Conservation (phyloP, 2,329 filamentous ascomycete genomes). For the Chaetomium globosum region DNA sequence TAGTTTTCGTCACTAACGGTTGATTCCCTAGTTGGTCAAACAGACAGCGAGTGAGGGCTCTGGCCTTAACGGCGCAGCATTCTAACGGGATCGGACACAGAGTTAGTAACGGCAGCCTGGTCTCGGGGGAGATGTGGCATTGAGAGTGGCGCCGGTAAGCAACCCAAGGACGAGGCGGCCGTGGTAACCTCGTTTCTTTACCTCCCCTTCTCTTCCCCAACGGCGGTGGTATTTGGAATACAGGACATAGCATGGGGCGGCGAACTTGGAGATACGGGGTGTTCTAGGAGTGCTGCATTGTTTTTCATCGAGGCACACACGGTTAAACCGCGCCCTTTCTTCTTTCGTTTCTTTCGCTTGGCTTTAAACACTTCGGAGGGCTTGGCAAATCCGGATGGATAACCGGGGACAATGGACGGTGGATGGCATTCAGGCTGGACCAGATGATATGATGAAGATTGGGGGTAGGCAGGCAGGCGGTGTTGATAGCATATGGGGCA, state of each 20-base stretch:
- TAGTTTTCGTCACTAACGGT: not conserved
- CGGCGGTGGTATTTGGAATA: constrained; percentile 22
- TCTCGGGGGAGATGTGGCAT: constrained; percentile 12
- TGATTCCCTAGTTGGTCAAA: constrained; percentile 40
- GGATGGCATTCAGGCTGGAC: not conserved
- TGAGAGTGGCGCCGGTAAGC: not conserved
- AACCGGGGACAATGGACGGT: not conserved
- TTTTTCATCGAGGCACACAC: constrained; percentile 6
- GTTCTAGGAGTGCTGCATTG: constrained; percentile 13
- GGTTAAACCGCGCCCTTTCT: not conserved
- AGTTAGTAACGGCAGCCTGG: constrained; percentile 20
- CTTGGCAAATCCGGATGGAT: constrained; percentile 3
- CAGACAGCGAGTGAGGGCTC: constrained; percentile 37
- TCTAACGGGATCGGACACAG: constrained; percentile 20
- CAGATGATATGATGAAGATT: not conserved
- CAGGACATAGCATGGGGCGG: constrained; percentile 29
- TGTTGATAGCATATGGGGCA: not conserved
- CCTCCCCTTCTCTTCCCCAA: not conserved
- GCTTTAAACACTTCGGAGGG: not conserved
- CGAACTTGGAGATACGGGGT: constrained; percentile 28
- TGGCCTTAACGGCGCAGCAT: constrained; percentile 28
- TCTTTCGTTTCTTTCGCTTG: not conserved
- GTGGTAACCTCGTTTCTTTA: not conserved
- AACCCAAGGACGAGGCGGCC: not conserved
- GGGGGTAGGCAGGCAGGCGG: not conserved